These are phyloP conservation scores for Garcia nutans DNA, from an alignment of 345 rosid genomes.

Conservation along the genomic window DNA sequence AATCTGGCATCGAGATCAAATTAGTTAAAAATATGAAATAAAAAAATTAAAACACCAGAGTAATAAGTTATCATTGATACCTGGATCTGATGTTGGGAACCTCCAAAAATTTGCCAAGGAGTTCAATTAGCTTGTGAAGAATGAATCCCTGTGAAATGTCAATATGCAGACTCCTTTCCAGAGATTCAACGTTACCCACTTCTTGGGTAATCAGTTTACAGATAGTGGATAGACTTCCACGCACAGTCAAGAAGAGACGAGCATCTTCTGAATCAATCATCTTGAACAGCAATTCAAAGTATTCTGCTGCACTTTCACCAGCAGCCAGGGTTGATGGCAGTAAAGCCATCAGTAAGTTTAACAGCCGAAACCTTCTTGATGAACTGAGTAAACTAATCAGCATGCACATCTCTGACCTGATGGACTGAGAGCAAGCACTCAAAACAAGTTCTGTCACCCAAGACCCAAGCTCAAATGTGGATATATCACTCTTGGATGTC, in stretches of 20 bases:
- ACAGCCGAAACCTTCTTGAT: slow-evolving; percentile 69
- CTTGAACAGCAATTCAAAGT: slow-evolving; percentile 89
- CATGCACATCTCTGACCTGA: slow-evolving; percentile 97
- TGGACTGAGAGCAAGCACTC: slow-evolving; percentile 97
- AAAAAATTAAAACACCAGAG: slow-evolving; percentile 14
- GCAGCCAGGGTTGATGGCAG: slow-evolving; percentile 85
- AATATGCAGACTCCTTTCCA: slow-evolving; percentile 90
- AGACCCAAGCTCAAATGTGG: slow-evolving; percentile 86
- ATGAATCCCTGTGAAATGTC: slow-evolving; percentile 98
- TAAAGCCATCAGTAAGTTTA: slow-evolving; percentile 77
- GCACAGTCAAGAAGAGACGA: slow-evolving; percentile 87
- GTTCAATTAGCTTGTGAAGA: slow-evolving; percentile 95
- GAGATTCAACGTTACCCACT: slow-evolving; percentile 81
- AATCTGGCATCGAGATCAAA: slow-evolving; percentile 54
- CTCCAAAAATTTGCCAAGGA: slow-evolving; percentile 90
- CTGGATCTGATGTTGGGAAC: slow-evolving; percentile 87
- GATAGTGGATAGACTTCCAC: slow-evolving; percentile 74
- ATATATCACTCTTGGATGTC: slow-evolving; percentile 59
- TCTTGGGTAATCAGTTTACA: slow-evolving; percentile 85
- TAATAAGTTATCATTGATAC: slow-evolving; percentile 34
- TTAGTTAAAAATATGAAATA: slow-evolving; percentile 19
- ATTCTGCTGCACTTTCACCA: slow-evolving; percentile 95
- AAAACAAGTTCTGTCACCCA: slow-evolving; percentile 97
- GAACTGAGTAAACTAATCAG: slow-evolving; percentile 82
- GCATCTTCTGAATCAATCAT: slow-evolving; percentile 91